Evolutionary conservation across 1,284 basidiomycete genomes (phyloP), one percentile per base, ranked within the genome.

Genomic region (Caloboletus inedulis): DNA sequence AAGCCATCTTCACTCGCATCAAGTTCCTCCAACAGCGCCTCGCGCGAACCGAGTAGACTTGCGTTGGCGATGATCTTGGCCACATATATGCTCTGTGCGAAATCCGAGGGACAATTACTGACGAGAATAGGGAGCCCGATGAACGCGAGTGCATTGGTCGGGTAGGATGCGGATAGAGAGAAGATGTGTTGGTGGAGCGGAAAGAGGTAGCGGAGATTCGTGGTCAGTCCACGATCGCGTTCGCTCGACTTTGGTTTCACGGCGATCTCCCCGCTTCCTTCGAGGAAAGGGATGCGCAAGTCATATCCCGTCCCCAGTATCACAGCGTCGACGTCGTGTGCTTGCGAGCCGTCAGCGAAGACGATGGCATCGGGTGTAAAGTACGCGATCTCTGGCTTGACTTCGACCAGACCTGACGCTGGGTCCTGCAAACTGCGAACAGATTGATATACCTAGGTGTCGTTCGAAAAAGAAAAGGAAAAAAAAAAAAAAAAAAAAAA

Each of bases 271-370:
- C 71, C 64, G 41, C 73, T 65, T 16, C 54, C 59, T 37, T 76
- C 74, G 16, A 84, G 73, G 68, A 82, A 83, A 0, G 80, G 80
- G 7, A 80, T 68, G 30, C 71, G 73, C 50, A 76, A 57, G 49
- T 81, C 74, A 55, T 83, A 84, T 6, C 82, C 82, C 0, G 80
- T 83, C 0, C 68, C 81, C 10, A 81, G 71, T 33, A 83, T 63
- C 25, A 84, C 64, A 3, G 72, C 59, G 53, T 83, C 79, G 21
- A 80, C 72, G 36, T 74, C 69, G 14, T 53, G 37, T 1, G 70
- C 56, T 0, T 60, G 57, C 1, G 75, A 73, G 4, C 74, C 76
- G 56, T 83, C 80, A 0, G 60, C 62, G 57, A 84, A 80, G 8
- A 78, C 70, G 43, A 82, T 62, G 3, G 68, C 68, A 21, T 71